Conservation (phyloP, 225 moss, liverwort and hornwort species). For the Polytrichum formosum region DNA sequence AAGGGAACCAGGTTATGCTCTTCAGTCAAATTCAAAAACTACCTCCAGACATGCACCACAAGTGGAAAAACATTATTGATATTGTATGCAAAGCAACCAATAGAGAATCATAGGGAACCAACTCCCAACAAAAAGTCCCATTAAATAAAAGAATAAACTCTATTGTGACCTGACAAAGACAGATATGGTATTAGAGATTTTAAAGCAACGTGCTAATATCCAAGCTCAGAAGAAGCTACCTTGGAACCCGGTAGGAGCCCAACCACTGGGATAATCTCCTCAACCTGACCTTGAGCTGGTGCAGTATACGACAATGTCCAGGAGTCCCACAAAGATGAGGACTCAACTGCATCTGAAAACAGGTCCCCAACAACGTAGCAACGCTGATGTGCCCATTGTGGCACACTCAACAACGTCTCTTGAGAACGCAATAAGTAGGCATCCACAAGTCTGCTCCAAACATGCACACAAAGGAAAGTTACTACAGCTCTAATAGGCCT, state of each 20-base stretch:
- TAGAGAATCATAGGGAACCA: no score
- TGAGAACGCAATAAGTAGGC: constrained; percentile 66
- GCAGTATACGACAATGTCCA: constrained; percentile 10
- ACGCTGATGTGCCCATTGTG: constrained; percentile 59
- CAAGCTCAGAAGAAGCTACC: constrained; percentile 29
- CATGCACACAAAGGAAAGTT: background rate
- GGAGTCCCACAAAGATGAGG: constrained; percentile 17
- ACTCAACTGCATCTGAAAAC: constrained; percentile 67
- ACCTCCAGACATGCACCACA: no score
- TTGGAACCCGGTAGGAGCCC: constrained; percentile 88
- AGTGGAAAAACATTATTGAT: no score
- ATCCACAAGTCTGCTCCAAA: constrained; percentile 55
- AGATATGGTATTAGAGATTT: no score
- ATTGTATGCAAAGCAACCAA: no score
- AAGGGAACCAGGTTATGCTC: no score
- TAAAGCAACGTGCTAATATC: no score
- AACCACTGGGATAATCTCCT: constrained; percentile 37
- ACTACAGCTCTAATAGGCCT: background rate
- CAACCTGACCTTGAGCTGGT: constrained; percentile 9
- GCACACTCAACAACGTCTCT: constrained; percentile 50
- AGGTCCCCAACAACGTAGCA: constrained; percentile 83
- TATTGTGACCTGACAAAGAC: no score
- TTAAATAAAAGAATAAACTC: no score
- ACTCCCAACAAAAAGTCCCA: no score
- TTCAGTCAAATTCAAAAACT: no score